A percentile compares a stretch with the other conserved stretches of the same genome.
Conservation (phyloP, 495 filamentous ascomycete species). For the Hyaloscypha hepaticicola region DNA sequence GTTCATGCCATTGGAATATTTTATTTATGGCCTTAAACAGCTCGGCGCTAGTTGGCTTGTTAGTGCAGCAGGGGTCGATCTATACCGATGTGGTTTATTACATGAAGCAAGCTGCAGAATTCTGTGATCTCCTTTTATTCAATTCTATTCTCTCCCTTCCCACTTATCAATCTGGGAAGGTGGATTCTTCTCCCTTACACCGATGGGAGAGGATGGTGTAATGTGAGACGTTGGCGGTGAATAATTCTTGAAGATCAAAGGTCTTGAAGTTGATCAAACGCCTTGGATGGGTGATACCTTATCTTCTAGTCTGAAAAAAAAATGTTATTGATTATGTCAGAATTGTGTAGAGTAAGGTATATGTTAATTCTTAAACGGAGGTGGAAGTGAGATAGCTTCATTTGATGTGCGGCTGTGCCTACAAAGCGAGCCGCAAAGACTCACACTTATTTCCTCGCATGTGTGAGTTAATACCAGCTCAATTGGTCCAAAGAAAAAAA, state of each 20-base stretch:
- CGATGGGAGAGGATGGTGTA: constrained; percentile 18
- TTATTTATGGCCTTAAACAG: constrained; percentile 39
- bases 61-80: neutral
- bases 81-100: neutral
- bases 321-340: too few relatives aligned
- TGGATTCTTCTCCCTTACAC: constrained; percentile 13
- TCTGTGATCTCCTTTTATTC: neutral
- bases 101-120: neutral
- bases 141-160: neutral
- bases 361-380: too few relatives aligned
- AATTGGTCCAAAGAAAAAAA: too few relatives aligned
- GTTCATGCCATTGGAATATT: constrained; percentile 34
- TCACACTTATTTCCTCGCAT: too few relatives aligned
- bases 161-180: constrained; percentile 9
- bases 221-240: neutral
- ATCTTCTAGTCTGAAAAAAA: too few relatives aligned
- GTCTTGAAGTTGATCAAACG: constrained; percentile 12
- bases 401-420: too few relatives aligned
- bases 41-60: constrained; percentile 17
- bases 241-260: constrained; percentile 7
- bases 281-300: neutral
- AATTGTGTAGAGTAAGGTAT: too few relatives aligned
- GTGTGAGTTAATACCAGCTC: too few relatives aligned
- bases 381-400: too few relatives aligned
- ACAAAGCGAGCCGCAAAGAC: too few relatives aligned